Evolutionary conservation across 2,329 filamentous ascomycete species (phyloP), one percentile per base, ranked within the genome.

Genomic region (Diplodia sapinea): DNA sequence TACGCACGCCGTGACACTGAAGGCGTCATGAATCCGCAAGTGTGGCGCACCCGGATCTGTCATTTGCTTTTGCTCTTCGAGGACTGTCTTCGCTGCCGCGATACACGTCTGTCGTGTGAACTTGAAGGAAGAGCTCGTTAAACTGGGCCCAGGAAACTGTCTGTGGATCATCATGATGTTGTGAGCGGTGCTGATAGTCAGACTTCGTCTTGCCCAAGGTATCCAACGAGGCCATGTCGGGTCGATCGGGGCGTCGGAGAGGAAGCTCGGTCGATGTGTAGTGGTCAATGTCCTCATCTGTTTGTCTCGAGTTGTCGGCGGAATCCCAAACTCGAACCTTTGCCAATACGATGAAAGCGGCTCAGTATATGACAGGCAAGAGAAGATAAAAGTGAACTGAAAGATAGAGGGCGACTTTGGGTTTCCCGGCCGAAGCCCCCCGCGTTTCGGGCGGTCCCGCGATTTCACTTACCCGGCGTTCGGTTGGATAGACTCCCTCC

Each of bases 131-230:
- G 74, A 74, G 50, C 80, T 79, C 3, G 77, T 79, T 69, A 82
- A 82, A 59, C 79, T 81, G 50, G 75, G 72, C 49, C 78, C 78
- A 2, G 82, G 70, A 65, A 82, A 82, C 49, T 76, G 78, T 52
- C 81, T 76, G 64, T 81, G 79, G 5, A 81, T 76, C 80, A 82
- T 82, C 68, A 82, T 82, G n/a, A 81, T 77, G 67, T 82, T 82
- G 49, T 82, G 80, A 9, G 77, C 76, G 11, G 74, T 72, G 33
- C 78, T 80, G 17, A 80, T 77, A 9, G 78, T 76, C 17, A 80
- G 71, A 33, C 78, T 72, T 51, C 76, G 74, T 65, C 78, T 74
- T 1, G 79, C 79, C 80, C 80, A 82, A 1, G 70, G 73, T 1
- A 80, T 74, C 73, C 79, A 82, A 29, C 69, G 70, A 9, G 80